Base-by-base conservation (phyloP, 257 asterid genomes). In the Solanum neorickii region DNA sequence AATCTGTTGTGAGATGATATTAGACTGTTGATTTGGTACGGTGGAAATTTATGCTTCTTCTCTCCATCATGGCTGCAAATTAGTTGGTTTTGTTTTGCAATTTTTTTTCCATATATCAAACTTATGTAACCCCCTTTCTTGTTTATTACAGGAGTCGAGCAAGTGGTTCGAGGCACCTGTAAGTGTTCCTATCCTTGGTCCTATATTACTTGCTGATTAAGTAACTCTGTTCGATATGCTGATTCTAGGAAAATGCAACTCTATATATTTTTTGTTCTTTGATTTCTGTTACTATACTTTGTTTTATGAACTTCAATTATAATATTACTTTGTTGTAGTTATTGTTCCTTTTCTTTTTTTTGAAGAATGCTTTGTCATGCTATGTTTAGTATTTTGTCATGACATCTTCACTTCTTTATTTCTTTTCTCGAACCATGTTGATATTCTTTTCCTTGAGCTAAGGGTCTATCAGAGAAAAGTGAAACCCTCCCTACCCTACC, bases 81-180 rank as follows among this genome's bases (percentile, higher is more conserved):
- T n/a, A 21, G 35, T 77, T 59, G 35, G 41, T 70, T 21, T 84
- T 33, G 29, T 21, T 27, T 27, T 82, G 3, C 18, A 4, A 31
- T 87, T 39, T n/a, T 83, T 77, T 46, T 37, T 35, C 31, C n/a
- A 33, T 20, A 60, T 65, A 77, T 62, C 37, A 20, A 68, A 33
- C 84, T 86, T 10, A 86, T 52, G 59, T 27, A 74, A 14, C 35
- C 25, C 60, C 18, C 42, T 72, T 86, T 73, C 62, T 46, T 80
- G 12, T 86, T 18, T 49, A 35, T 74, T 37, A 35, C 60, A 86
- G 88, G 88, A 52, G 84, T 47, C 84, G 9, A 62, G 82, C 84
- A 73, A 60, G 70, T 86, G 88, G 88, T 86, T 86, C 49, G 74
- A 86, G 75, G 74, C 68, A 62, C 88, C 52, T 86, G 88, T 86